phyloP scores from a whole-genome alignment of 2,329 filamentous ascomycete genomes.

The Trichoderma atrobrunneum region DNA sequence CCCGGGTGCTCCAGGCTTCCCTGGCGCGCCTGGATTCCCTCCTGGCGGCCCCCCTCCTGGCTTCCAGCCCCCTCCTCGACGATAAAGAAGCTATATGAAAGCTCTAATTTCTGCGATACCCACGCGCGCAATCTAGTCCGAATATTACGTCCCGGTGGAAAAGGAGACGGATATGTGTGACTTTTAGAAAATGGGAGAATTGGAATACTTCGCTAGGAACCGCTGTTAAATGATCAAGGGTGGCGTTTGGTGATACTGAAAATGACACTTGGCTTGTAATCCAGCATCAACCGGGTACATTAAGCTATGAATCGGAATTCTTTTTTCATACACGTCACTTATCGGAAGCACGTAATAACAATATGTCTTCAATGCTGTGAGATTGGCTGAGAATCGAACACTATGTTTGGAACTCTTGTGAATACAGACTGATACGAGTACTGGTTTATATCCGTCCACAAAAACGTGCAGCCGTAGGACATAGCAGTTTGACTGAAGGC shows the following conservation, averaged over 20 bases:
- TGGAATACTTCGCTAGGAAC: constrained; percentile 14
- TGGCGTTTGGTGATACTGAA: constrained; percentile 18
- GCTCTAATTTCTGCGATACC: constrained; percentile 19
- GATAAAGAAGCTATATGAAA: constrained; percentile 38
- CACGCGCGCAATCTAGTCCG: constrained; percentile 17
- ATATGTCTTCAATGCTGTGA: neutral
- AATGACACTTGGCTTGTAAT: constrained; percentile 17
- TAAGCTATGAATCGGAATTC: constrained; percentile 14
- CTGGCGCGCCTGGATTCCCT: constrained; percentile 50
- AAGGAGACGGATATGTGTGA: neutral
- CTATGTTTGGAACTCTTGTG: neutral
- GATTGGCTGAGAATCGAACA: neutral
- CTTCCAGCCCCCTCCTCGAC: constrained; percentile 70
- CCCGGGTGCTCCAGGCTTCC: constrained; percentile 37
- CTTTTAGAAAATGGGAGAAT: constrained; percentile 18
- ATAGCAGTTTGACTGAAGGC: neutral
- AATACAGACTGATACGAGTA: too few species aligned
- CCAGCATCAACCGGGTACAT: constrained; percentile 16
- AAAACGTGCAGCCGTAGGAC: neutral
- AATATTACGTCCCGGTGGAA: neutral
- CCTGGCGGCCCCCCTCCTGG: constrained; percentile 52
- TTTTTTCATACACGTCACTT: neutral
- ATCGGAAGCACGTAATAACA: neutral
- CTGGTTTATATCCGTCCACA: neutral
- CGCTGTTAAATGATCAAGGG: constrained; percentile 16